Percentiles rank a stretch among this genome's conserved stretches.
These are phyloP conservation scores for Linum usitatissimum DNA, from an alignment of 345 rosid species.

Conservation along the genomic window DNA sequence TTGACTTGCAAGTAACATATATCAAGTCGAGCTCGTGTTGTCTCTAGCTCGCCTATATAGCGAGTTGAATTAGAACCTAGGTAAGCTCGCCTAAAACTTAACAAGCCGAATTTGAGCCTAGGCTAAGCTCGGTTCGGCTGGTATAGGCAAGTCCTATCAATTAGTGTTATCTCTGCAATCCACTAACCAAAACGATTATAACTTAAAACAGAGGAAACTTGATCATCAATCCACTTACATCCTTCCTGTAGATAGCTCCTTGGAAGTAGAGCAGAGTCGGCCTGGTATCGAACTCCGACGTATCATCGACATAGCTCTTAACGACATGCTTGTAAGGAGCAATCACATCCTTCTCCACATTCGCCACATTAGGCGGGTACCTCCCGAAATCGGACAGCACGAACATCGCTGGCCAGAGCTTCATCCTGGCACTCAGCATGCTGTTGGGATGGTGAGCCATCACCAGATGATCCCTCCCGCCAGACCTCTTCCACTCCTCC, in stretches of 20 bases:
- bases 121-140: too few species aligned
- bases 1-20: too few species aligned
- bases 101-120: too few species aligned
- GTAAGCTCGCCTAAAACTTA: too few species aligned
- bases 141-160: too few species aligned
- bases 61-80: too few species aligned
- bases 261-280: conserved; percentile 77
- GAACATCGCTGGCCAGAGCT: conserved; percentile 73
- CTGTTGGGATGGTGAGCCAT: conserved; percentile 97
- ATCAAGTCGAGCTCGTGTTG: too few species aligned
- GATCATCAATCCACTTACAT: conserved; percentile 34
- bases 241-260: conserved; percentile 95
- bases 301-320: conserved; percentile 46
- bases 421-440: conserved; percentile 62
- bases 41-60: too few species aligned
- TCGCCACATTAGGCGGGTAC: conserved; percentile 69
- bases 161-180: not conserved
- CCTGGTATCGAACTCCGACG: conserved; percentile 56
- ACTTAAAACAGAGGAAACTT: not conserved
- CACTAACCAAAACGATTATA: too few species aligned
- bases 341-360: conserved; percentile 76
- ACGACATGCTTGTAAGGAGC: conserved; percentile 90
- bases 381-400: conserved; percentile 87
- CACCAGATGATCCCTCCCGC: conserved; percentile 71
- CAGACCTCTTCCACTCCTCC: conserved; percentile 66